Conservation (phyloP, 495 filamentous ascomycete genomes). For the Xylaria nigripes region DNA sequence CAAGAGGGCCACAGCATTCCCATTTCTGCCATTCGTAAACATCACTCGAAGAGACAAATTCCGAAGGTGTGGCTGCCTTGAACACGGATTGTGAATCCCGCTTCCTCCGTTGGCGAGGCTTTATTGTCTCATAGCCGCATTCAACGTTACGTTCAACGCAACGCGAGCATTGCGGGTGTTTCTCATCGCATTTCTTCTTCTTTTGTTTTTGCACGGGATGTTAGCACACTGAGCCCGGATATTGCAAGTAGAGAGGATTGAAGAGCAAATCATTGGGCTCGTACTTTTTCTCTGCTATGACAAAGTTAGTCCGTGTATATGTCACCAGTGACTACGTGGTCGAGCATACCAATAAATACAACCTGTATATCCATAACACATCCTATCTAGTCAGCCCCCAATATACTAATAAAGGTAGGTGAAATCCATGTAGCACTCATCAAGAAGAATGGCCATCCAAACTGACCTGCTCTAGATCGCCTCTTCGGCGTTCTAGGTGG, state of each 20-base stretch:
- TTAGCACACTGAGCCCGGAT: conserved; percentile 10
- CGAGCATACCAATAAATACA: conserved; percentile 50
- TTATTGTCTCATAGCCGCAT: conserved; percentile 50
- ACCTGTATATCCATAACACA: conserved; percentile 30
- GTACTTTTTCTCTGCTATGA: conserved; percentile 44
- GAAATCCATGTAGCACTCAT: background rate
- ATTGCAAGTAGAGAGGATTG: background rate
- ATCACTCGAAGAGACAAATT: background rate
- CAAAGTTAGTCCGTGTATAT: conserved; percentile 11
- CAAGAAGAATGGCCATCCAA: background rate
- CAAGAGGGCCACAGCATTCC: conserved; percentile 24
- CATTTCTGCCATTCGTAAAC: conserved; percentile 16
- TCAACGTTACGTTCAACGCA: conserved; percentile 45
- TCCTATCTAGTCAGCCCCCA: conserved; percentile 12
- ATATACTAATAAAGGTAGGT: background rate
- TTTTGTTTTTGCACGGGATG: conserved; percentile 14
- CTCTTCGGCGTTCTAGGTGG: conserved; percentile 53
- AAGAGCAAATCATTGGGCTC: background rate
- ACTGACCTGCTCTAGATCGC: conserved; percentile 55
- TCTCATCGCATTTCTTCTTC: conserved; percentile 63
- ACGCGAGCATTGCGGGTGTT: conserved; percentile 48
- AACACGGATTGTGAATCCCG: conserved; percentile 23
- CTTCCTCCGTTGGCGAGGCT: conserved; percentile 48
- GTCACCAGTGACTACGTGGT: conserved; percentile 1
- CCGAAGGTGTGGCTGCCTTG: background rate